Conservation (phyloP, 805 yeast genomes). For the Zygoascus bituminiphila region DNA sequence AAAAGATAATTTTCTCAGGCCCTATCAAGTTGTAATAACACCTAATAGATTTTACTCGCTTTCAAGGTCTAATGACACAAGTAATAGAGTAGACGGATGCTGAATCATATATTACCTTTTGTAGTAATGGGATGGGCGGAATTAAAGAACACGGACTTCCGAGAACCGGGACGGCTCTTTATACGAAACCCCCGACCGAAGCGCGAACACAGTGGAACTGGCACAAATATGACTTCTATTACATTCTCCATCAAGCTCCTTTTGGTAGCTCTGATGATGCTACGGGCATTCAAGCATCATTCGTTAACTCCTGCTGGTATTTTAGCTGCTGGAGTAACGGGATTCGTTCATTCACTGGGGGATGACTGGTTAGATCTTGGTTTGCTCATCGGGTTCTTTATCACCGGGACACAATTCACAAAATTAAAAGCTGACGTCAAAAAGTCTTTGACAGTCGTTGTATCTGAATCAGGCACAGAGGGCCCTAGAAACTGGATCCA, state of each 20-base stretch:
- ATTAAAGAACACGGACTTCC: too few species aligned
- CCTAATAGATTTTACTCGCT: too few species aligned
- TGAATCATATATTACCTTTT: too few species aligned
- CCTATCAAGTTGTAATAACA: too few species aligned
- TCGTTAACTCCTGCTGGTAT: conserved; percentile 34
- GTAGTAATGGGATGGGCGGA: too few species aligned
- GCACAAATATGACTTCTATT: background rate
- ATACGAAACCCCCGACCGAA: too few species aligned
- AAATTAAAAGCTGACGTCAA: conserved; percentile 34
- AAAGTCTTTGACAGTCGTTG: conserved; percentile 22
- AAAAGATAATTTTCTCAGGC: too few species aligned
- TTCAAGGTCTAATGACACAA: too few species aligned
- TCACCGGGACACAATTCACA: conserved; percentile 34
- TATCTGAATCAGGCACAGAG: conserved; percentile 14
- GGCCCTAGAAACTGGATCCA: conserved; percentile 35
- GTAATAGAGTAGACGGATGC: too few species aligned
- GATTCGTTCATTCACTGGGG: conserved; percentile 34
- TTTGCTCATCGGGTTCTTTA: conserved; percentile 31
- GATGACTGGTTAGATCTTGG: conserved; percentile 28
- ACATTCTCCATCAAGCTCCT: background rate
- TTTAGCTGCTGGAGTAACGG: conserved; percentile 32
- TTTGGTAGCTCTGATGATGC: conserved; percentile 7
- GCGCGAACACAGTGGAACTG: too few species aligned
- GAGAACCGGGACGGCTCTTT: too few species aligned
- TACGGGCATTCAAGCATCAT: conserved; percentile 28